Evolutionary conservation across 305 asterid species (phyloP).

Genomic region (Fraxinus albicans): DNA sequence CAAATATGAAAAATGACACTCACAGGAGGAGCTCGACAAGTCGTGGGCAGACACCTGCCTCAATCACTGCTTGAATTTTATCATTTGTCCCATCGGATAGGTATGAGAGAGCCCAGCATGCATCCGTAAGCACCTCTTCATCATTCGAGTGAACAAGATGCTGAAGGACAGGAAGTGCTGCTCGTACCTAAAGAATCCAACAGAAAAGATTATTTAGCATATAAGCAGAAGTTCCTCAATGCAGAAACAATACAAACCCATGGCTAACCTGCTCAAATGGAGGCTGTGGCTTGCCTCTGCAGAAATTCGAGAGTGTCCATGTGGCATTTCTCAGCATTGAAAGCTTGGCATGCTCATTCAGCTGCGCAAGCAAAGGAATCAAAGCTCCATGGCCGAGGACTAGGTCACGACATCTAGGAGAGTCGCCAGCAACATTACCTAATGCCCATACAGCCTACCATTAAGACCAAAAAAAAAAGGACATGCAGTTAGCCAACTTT

Average conservation of each 20-base stretch:
- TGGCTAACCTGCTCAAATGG: conserved; percentile 76
- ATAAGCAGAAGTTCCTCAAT: neutral
- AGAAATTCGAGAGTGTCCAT: conserved; percentile 89
- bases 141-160: conserved; percentile 70
- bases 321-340: conserved; percentile 97
- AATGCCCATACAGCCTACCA: conserved; percentile 90
- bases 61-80: conserved; percentile 93
- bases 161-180: conserved; percentile 84
- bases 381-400: conserved; percentile 80
- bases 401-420: conserved; percentile 88
- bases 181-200: conserved; percentile 52
- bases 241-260: neutral
- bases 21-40: conserved; percentile 86
- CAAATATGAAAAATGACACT: conserved; percentile 32
- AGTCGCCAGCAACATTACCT: conserved; percentile 95
- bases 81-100: conserved; percentile 94
- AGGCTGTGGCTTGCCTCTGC: conserved; percentile 97
- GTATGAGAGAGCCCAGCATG: conserved; percentile 96
- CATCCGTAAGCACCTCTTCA: conserved; percentile 93
- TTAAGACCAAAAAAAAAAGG: neutral
- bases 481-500: neutral
- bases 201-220: neutral
- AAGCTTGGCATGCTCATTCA: conserved; percentile 73
- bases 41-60: conserved; percentile 79
- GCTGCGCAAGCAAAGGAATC: conserved; percentile 66